These are phyloP conservation scores for Fusarium abutilonis DNA, from an alignment of 2,329 filamentous ascomycete species.

Conservation along the genomic window DNA sequence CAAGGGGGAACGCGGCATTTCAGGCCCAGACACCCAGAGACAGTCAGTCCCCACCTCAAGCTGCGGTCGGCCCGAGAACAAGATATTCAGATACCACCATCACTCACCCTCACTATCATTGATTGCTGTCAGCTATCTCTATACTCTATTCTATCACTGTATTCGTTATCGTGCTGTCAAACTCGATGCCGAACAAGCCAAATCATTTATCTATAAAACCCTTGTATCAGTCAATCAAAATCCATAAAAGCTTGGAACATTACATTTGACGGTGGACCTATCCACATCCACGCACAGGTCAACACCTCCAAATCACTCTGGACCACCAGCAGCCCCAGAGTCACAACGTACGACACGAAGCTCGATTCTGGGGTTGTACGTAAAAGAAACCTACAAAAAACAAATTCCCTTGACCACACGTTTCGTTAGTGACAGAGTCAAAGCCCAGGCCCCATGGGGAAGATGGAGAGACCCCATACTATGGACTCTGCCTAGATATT, in stretches of 20 bases:
- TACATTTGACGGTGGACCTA: conserved; percentile 16
- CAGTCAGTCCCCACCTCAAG: conserved; percentile 21
- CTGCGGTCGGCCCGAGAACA: conserved; percentile 24
- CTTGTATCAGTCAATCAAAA: not conserved
- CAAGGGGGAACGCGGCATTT: conserved; percentile 24
- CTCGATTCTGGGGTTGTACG: conserved; percentile 13
- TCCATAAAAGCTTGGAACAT: conserved; percentile 29
- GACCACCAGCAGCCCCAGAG: conserved; percentile 2
- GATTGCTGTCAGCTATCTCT: too few relatives aligned
- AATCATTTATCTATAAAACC: conserved; percentile 5
- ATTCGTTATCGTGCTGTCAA: not conserved
- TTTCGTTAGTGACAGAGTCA: conserved; percentile 15
- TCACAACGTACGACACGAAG: not conserved
- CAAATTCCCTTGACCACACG: conserved; percentile 30
- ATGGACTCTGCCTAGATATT: not conserved
- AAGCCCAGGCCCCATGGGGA: conserved; percentile 20
- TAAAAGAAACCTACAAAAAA: conserved; percentile 28
- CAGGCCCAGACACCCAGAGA: not conserved
- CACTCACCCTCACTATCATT: conserved; percentile 1
- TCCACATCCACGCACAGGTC: not conserved
- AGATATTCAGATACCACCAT: conserved; percentile 3
- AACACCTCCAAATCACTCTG: conserved; percentile 12
- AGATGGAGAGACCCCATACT: conserved; percentile 15
- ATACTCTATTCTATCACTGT: not conserved
- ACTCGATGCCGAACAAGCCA: not conserved